Conservation (phyloP, 805 yeast genomes). For the Debaryomyces maramus region DNA sequence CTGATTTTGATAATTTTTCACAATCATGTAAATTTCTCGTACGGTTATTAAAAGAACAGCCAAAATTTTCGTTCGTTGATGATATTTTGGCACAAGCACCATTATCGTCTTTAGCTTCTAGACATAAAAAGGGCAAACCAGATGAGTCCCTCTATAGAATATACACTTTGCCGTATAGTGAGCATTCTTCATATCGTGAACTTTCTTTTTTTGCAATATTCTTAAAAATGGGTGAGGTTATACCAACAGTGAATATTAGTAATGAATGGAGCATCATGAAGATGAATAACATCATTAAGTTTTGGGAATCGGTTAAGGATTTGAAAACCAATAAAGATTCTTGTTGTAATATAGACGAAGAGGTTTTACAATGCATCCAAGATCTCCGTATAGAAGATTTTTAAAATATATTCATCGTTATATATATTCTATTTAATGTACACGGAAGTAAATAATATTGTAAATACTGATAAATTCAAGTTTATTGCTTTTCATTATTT, state of each 20-base stretch:
- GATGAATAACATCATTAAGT: slow-evolving; percentile 33
- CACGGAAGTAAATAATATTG: too few species aligned
- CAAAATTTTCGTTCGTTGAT: slow-evolving; percentile 22
- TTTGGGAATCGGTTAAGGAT: slow-evolving; percentile 27
- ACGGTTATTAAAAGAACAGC: slow-evolving; percentile 16
- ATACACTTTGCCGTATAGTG: slow-evolving; percentile 82
- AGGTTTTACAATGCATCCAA: slow-evolving; percentile 5
- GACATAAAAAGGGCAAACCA: slow-evolving; percentile 14
- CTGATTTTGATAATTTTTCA: not conserved
- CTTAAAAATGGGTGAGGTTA: slow-evolving; percentile 50
- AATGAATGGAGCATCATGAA: slow-evolving; percentile 20
- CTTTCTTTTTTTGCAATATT: slow-evolving; percentile 61
- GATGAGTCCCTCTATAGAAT: slow-evolving; percentile 39
- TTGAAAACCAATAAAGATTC: slow-evolving; percentile 8
- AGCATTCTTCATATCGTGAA: slow-evolving; percentile 89
- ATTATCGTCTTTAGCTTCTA: slow-evolving; percentile 5
- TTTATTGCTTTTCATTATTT: slow-evolving; percentile 4
- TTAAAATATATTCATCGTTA: slow-evolving; percentile 5
- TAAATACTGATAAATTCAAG: too few species aligned
- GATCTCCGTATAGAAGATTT: slow-evolving; percentile 18
- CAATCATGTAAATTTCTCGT: slow-evolving; percentile 5
- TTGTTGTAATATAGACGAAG: not conserved
- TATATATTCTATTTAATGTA: not conserved
- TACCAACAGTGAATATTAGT: slow-evolving; percentile 74
- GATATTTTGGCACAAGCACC: slow-evolving; percentile 34